Evolutionary conservation across 257 asterid genomes (phyloP), one percentile per base, ranked within the genome.

Genomic region (Primulina tabacum): DNA sequence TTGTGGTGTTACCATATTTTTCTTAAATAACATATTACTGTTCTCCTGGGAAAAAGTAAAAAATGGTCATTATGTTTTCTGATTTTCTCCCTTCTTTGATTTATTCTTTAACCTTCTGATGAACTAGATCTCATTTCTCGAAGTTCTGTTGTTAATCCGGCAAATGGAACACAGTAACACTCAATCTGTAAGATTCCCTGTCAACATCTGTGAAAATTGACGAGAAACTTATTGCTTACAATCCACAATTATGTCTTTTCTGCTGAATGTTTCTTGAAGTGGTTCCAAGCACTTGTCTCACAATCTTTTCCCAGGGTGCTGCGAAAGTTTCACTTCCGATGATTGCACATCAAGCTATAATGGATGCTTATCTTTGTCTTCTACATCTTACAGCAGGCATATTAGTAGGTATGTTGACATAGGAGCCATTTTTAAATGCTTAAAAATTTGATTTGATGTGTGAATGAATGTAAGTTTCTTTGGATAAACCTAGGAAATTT

Each of bases 301-400:
- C 57, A 53, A 38, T 47, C 37, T 30, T 76, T 65, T 61, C 62
- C n/a, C 68, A 91, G 99, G 99, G 99, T 52, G 90, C 99, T 85
- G 96, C 99, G 64, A 94, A 94, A 87, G 99, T 94, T 76, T 94
- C 99, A 17, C 84, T 91, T 78, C 76, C 85, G 80, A 91, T 89
- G 97, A 81, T 94, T 62, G 99, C 98, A 60, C 99, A 94, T 73
- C 98, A 94, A 69, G 99, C 98, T 40, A 91, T 94, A 83, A 88
- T 94, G 92, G 99, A 94, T 79, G 93, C 99, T 62, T 94, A 94
- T 77, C 83, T 91, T 73, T 94, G 99, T 78, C 98, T 94, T 82
- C 79, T 94, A 55, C 99, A 91, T 83, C 96, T 94, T 61, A 94
- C 97, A n/a, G 97, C 99, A 12, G 98, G 99, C 76, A 89, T 94